Percentiles rank a stretch among this genome's conserved stretches.
These are phyloP conservation scores for Phytophthora kernoviae DNA, from an alignment of 352 stramenopile genomes.

Conservation along the genomic window DNA sequence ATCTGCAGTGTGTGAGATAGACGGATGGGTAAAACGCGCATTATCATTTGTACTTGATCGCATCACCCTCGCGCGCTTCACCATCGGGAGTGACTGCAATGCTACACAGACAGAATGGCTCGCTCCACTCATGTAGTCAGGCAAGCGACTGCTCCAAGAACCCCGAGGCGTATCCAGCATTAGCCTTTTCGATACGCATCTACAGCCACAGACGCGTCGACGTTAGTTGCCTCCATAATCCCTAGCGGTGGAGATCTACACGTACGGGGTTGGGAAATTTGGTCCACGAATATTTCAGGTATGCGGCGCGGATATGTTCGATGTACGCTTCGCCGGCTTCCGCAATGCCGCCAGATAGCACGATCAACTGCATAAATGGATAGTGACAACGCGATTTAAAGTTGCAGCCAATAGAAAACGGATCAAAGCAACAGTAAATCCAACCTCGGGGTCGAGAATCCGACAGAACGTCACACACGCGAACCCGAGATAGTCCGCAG, in stretches of 20 bases:
- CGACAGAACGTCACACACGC: constrained; percentile 67
- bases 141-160: constrained; percentile 57
- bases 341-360: constrained; percentile 63
- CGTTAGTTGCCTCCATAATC: background rate
- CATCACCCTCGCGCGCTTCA: too few species aligned
- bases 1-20: too few species aligned
- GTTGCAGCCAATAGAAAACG: background rate
- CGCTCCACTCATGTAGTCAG: background rate
- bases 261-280: constrained; percentile 55
- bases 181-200: constrained; percentile 65
- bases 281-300: constrained; percentile 63
- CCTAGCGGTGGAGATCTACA: background rate
- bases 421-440: background rate
- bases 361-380: constrained; percentile 51
- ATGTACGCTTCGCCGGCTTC: constrained; percentile 60
- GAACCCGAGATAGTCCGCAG: constrained; percentile 66
- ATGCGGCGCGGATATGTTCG: constrained; percentile 41
- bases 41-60: too few species aligned
- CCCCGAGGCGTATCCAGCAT: constrained; percentile 64
- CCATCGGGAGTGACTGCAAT: too few species aligned
- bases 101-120: background rate
- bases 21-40: too few species aligned
- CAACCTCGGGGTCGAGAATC: constrained; percentile 59
- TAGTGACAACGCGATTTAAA: background rate
- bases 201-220: constrained; percentile 10